Evolutionary conservation across 2,329 filamentous ascomycete genomes (phyloP), one percentile per base, ranked within the genome.

Genomic region (Fusarium sp.): DNA sequence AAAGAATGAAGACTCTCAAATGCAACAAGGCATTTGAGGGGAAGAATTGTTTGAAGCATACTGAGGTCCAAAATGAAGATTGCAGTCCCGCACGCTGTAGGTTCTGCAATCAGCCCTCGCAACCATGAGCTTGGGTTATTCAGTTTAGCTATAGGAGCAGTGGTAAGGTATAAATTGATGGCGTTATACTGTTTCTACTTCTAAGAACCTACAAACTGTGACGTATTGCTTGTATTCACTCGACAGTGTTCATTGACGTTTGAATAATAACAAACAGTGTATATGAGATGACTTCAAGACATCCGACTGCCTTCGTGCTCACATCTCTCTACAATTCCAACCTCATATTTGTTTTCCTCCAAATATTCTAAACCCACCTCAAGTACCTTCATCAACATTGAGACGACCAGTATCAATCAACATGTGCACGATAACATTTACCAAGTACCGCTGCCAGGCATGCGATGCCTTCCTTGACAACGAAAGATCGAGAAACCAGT

Each of bases 341-440:
- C 8, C 5, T 11, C 30, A 4, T 30, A 9, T 30, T 11, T 30
- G 8, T 11, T 30, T 11, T 30, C n/a, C 8, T 30, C n/a, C 26
- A 8, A 26, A 45, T 6, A 16, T 31, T 6, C 9, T 9, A 28
- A 10, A 12, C 5, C 16, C 26, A 12, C 3, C 9, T 31, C n/a
- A 5, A 4, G n/a, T 8, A 45, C 10, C 10, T 7, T n/a, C 8
- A 34, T 1, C 13, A 8, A 23, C 23, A 16, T 16, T n/a, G 23
- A 13, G 7, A 12, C 6, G 15, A 12, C 12, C 36, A 15, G 9
- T 16, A 15, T 7, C 28, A 26, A 16, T 10, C n/a, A 9, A 1
- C 8, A 62, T 62, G 58, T 62, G 58, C 28, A 45, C 30, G 13
- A 37, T 52, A 36, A n/a, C 26, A 13, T 52, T 62, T 12, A 33